Base-by-base conservation (phyloP, 257 asterid species). In the Cordia subcordata region DNA sequence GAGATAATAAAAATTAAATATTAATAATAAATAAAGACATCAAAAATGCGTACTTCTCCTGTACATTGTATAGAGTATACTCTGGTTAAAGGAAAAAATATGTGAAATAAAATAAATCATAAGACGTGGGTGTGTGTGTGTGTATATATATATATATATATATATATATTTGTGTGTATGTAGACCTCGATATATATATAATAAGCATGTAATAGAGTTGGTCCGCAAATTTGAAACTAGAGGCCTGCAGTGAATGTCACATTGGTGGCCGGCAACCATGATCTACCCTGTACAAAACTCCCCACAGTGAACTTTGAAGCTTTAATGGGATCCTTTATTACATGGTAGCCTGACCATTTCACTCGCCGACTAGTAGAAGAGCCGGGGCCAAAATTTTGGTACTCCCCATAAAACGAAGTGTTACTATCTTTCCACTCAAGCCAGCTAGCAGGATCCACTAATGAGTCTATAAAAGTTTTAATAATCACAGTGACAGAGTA, bases 271-370 rank as follows among this genome's bases (percentile, higher is more conserved):
- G 92, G 90, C 64, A 88, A 71, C 96, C 96, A 88, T 33, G 87
- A 85, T 13, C 64, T 60, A 0, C 87, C 96, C 0, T 75, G 82
- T 8, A 88, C 74, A 39, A 88, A 82, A 38, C 67, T 79, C 0
- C 63, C 81, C 5, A 59, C 85, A 10, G 80, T 75, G 40, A 87
- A 87, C 58, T 71, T 69, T 13, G 79, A 71, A 0, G 96, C 92
- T 75, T 85, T 87, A 0, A 68, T 46, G 37, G 83, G 62, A 50
- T 51, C 74, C 0, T 77, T 79, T 16, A 88, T 82, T 20, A 85
- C 85, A 17, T 81, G 80, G 50, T 79, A 88, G 0, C 96, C 96
- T n/a, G 70, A 45, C 94, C 94, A 88, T 5, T 62, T 66, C 49
- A 54, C 59, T 13, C 59, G 21, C 42, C 20, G 4, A 4, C 42